Evolutionary conservation across 345 rosid genomes (phyloP).

Genomic region (Linum trigynum): DNA sequence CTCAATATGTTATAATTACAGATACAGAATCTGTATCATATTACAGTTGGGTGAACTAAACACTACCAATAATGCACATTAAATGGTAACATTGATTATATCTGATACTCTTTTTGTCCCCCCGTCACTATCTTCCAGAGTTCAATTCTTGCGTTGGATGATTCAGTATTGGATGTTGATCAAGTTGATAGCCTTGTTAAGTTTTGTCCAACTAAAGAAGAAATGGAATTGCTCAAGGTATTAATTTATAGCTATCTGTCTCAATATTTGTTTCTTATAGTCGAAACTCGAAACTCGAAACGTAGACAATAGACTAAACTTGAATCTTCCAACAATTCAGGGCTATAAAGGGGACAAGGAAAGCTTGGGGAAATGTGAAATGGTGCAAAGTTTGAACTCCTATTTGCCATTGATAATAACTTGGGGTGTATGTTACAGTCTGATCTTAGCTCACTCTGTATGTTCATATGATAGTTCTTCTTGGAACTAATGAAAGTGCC

Average conservation of each 20-base stretch:
- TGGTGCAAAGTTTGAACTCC: constrained; percentile 27
- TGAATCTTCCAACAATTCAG: constrained; percentile 22
- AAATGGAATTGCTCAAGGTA: constrained; percentile 65
- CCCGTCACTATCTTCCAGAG: constrained; percentile 36
- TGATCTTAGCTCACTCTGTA: neutral
- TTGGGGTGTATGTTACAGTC: neutral
- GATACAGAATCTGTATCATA: too few relatives aligned
- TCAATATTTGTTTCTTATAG: neutral
- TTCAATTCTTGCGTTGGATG: constrained; percentile 69
- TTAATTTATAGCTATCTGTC: neutral
- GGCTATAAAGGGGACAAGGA: constrained; percentile 52
- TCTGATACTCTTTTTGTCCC: constrained; percentile 17
- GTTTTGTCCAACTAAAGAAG: constrained; percentile 86
- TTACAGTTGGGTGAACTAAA: too few relatives aligned
- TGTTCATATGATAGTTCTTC: constrained; percentile 54
- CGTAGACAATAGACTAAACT: neutral
- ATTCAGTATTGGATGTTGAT: constrained; percentile 61
- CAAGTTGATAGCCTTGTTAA: constrained; percentile 77
- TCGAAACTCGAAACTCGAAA: neutral
- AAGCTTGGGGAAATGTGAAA: constrained; percentile 75
- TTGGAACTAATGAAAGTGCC: constrained; percentile 74
- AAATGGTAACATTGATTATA: too few relatives aligned
- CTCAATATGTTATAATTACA: too few relatives aligned
- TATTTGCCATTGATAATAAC: neutral
- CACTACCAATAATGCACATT: too few relatives aligned